Evolutionary conservation across 2,329 filamentous ascomycete genomes (phyloP).

Genomic region (Aspergillus fumigatiaffinis): DNA sequence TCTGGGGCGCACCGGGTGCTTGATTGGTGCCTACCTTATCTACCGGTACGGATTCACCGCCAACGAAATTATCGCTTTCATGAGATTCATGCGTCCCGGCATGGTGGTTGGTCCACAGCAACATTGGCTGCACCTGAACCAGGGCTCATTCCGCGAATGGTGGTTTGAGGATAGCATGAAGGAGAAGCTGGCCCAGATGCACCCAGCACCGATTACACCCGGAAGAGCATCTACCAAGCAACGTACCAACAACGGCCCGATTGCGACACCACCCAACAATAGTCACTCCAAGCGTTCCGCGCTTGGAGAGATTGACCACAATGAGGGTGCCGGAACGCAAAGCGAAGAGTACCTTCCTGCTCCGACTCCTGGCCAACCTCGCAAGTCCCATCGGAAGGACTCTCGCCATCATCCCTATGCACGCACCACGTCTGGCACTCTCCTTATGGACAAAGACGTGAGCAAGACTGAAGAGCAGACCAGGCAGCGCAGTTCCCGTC

Average conservation of each 20-base stretch:
- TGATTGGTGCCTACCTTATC: slow-evolving; percentile 96
- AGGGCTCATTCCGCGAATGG: slow-evolving; percentile 97
- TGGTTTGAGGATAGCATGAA: slow-evolving; percentile 78
- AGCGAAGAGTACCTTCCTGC: slow-evolving; percentile 85
- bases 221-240: slow-evolving; percentile 53
- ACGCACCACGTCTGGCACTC: slow-evolving; percentile 49
- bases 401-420: slow-evolving; percentile 70
- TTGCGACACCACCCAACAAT: slow-evolving; percentile 79
- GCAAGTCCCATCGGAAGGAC: slow-evolving; percentile 78
- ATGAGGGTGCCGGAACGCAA: slow-evolving; percentile 51
- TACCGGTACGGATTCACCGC: slow-evolving; percentile 97
- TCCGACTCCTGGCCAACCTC: slow-evolving; percentile 90
- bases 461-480: slow-evolving; percentile 33
- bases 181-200: slow-evolving; percentile 71
- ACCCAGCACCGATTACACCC: slow-evolving; percentile 55
- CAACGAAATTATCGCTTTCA: slow-evolving; percentile 94
- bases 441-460: slow-evolving; percentile 35
- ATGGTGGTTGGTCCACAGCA: slow-evolving; percentile 99
- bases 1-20: slow-evolving; percentile 86
- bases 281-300: slow-evolving; percentile 73
- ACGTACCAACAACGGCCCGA: slow-evolving; percentile 64
- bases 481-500: slow-evolving; percentile 52
- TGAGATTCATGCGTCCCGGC: slow-evolving; percentile 97
- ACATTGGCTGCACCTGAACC: slow-evolving; percentile 97
- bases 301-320: slow-evolving; percentile 89